These are phyloP conservation scores for Globisporangium acanthophoron DNA, from an alignment of 352 stramenopile genomes.

Conservation along the genomic window DNA sequence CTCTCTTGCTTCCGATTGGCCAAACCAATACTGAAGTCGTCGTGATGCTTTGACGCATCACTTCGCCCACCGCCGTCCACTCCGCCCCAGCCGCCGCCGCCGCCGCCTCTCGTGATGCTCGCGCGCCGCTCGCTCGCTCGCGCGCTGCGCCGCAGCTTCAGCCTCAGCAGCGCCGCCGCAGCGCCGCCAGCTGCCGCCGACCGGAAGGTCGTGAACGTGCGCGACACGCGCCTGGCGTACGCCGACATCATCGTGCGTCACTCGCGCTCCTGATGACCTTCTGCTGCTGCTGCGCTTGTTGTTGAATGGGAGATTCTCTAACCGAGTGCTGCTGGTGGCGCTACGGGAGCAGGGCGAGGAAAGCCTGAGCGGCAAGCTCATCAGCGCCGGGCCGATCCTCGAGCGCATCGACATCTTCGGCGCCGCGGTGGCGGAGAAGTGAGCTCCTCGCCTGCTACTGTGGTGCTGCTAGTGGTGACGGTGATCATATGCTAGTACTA, in stretches of 20 bases:
- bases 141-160: constrained; percentile 11
- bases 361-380: constrained; percentile 41
- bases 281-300: not conserved
- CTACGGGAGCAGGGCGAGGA: constrained; percentile 30
- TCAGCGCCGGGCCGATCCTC: constrained; percentile 43
- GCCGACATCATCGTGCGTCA: constrained; percentile 55
- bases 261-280: too few species aligned
- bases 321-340: not conserved
- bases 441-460: constrained; percentile 1
- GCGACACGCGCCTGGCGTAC: constrained; percentile 47
- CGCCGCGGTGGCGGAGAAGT: constrained; percentile 60
- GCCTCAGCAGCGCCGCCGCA: constrained; percentile 7
- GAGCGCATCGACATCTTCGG: constrained; percentile 61
- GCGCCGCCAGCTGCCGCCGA: constrained; percentile 23
- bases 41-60: too few species aligned
- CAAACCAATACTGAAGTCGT: too few species aligned
- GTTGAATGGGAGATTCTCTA: too few species aligned
- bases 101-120: not conserved
- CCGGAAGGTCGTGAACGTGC: constrained; percentile 33
- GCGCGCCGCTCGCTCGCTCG: not conserved
- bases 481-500: not conserved
- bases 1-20: too few species aligned
- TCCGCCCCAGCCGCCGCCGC: too few species aligned
- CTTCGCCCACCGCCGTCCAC: too few species aligned
- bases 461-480: not conserved